These are phyloP conservation scores for Gentiana macrophylla DNA, from an alignment of 257 asterid species.

Conservation along the genomic window DNA sequence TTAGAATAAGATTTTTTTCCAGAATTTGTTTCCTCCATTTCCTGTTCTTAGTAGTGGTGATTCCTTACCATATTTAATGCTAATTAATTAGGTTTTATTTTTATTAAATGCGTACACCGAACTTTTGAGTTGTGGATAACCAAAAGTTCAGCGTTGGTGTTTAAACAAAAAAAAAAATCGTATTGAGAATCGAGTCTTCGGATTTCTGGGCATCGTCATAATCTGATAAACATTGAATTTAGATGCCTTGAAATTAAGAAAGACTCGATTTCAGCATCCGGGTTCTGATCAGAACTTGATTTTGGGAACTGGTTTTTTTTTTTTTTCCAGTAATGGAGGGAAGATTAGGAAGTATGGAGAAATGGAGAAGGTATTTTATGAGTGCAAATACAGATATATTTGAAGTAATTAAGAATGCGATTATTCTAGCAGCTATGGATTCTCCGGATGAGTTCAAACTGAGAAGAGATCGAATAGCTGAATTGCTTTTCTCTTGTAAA, in stretches of 20 bases:
- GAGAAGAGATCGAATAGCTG: constrained; percentile 86
- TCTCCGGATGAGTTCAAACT: constrained; percentile 62
- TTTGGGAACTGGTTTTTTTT: constrained; percentile 11
- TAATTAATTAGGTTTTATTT: constrained; percentile 9
- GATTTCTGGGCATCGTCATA: constrained; percentile 19
- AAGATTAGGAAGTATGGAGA: constrained; percentile 41
- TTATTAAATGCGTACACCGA: constrained; percentile 4
- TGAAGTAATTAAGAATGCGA: constrained; percentile 54
- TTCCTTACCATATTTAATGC: constrained; percentile 19
- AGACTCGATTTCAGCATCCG: constrained; percentile 12
- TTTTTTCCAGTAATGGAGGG: constrained; percentile 39
- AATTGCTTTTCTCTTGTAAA: constrained; percentile 70
- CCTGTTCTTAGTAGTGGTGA: constrained; percentile 9
- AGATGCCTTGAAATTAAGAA: constrained; percentile 25
- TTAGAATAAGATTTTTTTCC: constrained; percentile 1
- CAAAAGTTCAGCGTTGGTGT: constrained; percentile 7
- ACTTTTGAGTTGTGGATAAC: constrained; percentile 15
- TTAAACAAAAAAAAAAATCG: constrained; percentile 6
- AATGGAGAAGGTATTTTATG: constrained; percentile 83
- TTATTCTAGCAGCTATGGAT: constrained; percentile 76
- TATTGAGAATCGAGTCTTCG: constrained; percentile 5
- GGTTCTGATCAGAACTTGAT: constrained; percentile 11
- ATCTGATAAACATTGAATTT: constrained; percentile 23
- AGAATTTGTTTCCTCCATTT: not conserved
- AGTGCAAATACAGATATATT: constrained; percentile 69